Evolutionary conservation across 1,139 yeast genomes (phyloP).

Genomic region (Yamadazyma triangularis): DNA sequence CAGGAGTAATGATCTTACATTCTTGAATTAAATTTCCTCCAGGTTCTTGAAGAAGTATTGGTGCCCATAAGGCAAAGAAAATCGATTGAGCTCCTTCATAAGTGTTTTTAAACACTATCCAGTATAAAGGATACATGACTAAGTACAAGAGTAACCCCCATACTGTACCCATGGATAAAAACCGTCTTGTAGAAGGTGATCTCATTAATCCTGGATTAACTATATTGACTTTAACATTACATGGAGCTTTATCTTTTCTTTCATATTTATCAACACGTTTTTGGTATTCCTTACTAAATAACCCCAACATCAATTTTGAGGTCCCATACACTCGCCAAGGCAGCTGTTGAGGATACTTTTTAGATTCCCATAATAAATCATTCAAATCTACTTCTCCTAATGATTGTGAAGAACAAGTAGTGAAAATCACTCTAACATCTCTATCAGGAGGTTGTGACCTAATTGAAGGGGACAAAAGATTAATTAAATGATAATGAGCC

Average conservation of each 20-base stretch:
- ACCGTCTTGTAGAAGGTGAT: constrained; percentile 78
- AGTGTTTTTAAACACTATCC: constrained; percentile 72
- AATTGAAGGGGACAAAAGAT: constrained; percentile 73
- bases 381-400: constrained; percentile 59
- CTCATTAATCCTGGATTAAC: constrained; percentile 94
- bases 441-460: constrained; percentile 91
- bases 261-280: constrained; percentile 51
- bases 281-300: constrained; percentile 77
- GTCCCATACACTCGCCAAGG: constrained; percentile 83
- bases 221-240: constrained; percentile 65
- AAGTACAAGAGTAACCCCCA: constrained; percentile 67
- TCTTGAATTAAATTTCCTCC: constrained; percentile 76
- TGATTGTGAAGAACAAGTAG: constrained; percentile 74
- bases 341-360: constrained; percentile 53
- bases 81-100: constrained; percentile 77
- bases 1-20: constrained; percentile 56
- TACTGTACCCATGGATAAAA: constrained; percentile 71
- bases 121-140: constrained; percentile 74
- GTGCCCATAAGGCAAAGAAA: constrained; percentile 66
- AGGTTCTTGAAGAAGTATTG: constrained; percentile 51
- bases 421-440: constrained; percentile 75
- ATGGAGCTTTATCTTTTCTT: constrained; percentile 63
- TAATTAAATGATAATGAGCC: constrained; percentile 75
- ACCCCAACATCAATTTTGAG: constrained; percentile 68
- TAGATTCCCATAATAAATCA: constrained; percentile 65